Evolutionary conservation across 441 rosid species (phyloP).

Genomic region (Croton setiger): DNA sequence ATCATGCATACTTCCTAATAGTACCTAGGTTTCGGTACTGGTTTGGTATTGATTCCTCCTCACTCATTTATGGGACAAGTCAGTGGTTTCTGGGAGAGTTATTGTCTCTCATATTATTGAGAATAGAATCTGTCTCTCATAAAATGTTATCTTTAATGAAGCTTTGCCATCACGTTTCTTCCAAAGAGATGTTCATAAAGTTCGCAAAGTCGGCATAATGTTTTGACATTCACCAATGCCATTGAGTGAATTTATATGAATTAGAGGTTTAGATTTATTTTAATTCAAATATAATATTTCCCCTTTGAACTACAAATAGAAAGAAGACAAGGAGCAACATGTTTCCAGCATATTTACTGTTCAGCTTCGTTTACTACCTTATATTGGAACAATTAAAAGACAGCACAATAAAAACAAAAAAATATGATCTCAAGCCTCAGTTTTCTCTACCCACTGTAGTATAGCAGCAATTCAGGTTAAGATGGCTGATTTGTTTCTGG

Average conservation of each 20-base stretch:
- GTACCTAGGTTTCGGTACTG: background rate
- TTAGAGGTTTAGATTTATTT: slow-evolving; percentile 1
- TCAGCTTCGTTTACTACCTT: background rate
- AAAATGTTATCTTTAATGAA: slow-evolving; percentile 7
- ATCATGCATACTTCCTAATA: background rate
- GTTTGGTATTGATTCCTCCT: slow-evolving; percentile 11
- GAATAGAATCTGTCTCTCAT: slow-evolving; percentile 11
- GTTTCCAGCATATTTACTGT: too few relatives aligned
- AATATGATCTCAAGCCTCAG: background rate
- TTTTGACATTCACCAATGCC: background rate
- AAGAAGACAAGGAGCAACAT: background rate
- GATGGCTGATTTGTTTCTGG: background rate
- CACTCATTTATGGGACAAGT: slow-evolving; percentile 5
- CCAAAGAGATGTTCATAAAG: slow-evolving; percentile 9
- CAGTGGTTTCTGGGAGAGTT: background rate
- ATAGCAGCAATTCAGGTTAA: background rate
- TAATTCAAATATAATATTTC: background rate
- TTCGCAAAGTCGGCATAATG: background rate
- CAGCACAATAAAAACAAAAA: background rate
- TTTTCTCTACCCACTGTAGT: background rate
- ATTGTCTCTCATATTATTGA: background rate
- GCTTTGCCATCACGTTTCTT: slow-evolving; percentile 10
- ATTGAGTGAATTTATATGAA: background rate
- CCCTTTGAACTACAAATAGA: background rate
- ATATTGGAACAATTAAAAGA: background rate